Evolutionary conservation across 192 early-diverging fungal genomes (phyloP), one percentile per base, ranked within the genome.

Genomic region (Entomortierella beljakovae): DNA sequence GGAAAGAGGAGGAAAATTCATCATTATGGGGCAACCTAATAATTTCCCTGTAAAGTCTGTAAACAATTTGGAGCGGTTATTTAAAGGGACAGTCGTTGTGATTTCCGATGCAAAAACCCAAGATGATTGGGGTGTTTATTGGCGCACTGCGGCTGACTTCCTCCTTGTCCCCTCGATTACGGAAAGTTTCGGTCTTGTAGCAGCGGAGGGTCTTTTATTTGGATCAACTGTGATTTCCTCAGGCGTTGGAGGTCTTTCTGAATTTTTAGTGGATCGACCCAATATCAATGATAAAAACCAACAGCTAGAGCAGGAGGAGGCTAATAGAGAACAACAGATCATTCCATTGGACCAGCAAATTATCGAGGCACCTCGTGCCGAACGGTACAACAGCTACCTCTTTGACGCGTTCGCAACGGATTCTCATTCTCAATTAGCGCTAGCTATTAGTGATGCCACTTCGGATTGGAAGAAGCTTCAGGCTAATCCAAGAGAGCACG

Each of bases 121-220:
- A 46, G 54, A 63, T 10, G 54, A 82, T 33, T 89, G 86, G 86
- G 67, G 76, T 15, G 54, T 81, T 1, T 81, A 80, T 57, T 84
- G 69, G 62, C 82, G 88, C 40, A 82, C 82, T 42, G 88, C 88
- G 2, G 83, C 88, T 5, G 88, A 89, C 66, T 81, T 83, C 68
- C 60, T 86, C 2, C 68, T 87, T 55, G 83, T 89, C 8, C 88
- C 88, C 0, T 86, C 84, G 3, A 23, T 85, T 28, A 89, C 86
- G 0, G 86, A 89, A 61, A 86, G 81, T 37, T 89, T 87, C 74
- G 86, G 88, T 0, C 71, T 87, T 1, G 82, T 89, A 0, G 88
- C 88, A 10, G 88, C 76, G 3, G 88, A 89, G 61, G 88, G 88
- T 5, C 68, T 89, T 18, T 63, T 87, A 10, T 89, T 89, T 80